Evolutionary conservation across 768 basidiomycete genomes (phyloP).

Genomic region (Naganishia vishniacii): DNA sequence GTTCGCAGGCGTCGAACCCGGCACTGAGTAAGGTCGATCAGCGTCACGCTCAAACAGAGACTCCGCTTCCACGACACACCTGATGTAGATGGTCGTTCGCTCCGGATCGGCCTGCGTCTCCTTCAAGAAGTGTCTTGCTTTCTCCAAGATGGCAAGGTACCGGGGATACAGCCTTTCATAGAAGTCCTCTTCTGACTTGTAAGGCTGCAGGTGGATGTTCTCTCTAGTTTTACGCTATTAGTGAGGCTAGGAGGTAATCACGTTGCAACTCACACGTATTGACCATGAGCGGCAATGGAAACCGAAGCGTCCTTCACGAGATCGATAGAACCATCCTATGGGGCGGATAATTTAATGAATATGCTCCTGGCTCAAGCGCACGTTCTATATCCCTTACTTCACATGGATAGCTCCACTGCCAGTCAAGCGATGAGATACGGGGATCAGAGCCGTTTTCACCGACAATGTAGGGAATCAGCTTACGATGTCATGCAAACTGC

Average conservation of each 20-base stretch:
- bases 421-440: not conserved
- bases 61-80: slow-evolving; percentile 52
- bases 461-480: no score
- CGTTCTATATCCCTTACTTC: slow-evolving; percentile 55
- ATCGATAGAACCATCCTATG: slow-evolving; percentile 58
- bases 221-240: slow-evolving; percentile 37
- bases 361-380: no score
- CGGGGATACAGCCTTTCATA: slow-evolving; percentile 66
- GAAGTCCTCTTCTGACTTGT: slow-evolving; percentile 67
- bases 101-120: slow-evolving; percentile 58
- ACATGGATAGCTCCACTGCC: slow-evolving; percentile 63
- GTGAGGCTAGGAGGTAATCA: no score
- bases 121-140: slow-evolving; percentile 67
- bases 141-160: slow-evolving; percentile 62
- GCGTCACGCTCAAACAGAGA: not conserved
- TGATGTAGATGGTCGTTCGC: slow-evolving; percentile 78
- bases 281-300: slow-evolving; percentile 72
- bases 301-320: slow-evolving; percentile 83
- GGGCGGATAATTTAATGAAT: no score
- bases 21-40: slow-evolving; percentile 54
- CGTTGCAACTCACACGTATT: slow-evolving; percentile 61
- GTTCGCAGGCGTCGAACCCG: slow-evolving; percentile 91
- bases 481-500: slow-evolving; percentile 86
- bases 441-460: no score
- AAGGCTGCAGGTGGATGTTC: slow-evolving; percentile 67